Evolutionary conservation across 495 filamentous ascomycete genomes (phyloP).

Genomic region (Penicillium malachiteum): DNA sequence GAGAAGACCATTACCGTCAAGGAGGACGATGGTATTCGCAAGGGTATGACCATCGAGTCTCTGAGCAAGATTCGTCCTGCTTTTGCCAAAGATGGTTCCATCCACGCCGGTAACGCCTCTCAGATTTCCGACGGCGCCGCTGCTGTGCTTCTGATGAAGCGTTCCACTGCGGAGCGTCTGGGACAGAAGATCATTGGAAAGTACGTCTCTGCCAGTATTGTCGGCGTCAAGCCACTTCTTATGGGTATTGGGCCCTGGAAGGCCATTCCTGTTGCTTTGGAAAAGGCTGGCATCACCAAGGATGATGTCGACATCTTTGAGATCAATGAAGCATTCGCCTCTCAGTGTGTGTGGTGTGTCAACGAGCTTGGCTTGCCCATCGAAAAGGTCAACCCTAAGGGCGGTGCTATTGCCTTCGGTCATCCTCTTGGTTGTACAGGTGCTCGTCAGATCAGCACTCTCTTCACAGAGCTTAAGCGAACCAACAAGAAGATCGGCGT

Average conservation of each 20-base stretch:
- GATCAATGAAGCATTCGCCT: conserved; percentile 99
- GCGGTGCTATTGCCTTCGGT: conserved; percentile 97
- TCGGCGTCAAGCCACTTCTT: conserved; percentile 86
- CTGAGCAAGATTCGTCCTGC: conserved; percentile 87
- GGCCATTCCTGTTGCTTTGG: conserved; percentile 87
- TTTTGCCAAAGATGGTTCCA: conserved; percentile 87
- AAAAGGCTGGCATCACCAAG: conserved; percentile 80
- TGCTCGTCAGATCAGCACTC: conserved; percentile 86
- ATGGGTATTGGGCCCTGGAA: conserved; percentile 98
- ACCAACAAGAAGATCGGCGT: conserved; percentile 81
- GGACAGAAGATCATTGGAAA: conserved; percentile 89
- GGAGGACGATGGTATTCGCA: conserved; percentile 83
- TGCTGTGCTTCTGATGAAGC: conserved; percentile 93
- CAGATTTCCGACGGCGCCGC: conserved; percentile 97
- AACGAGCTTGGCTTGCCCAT: conserved; percentile 78
- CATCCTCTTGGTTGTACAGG: conserved; percentile 96
- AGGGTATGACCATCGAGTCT: conserved; percentile 81
- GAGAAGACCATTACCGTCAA: conserved; percentile 77
- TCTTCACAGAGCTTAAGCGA: conserved; percentile 83
- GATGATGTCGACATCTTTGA: conserved; percentile 96
- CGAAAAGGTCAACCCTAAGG: conserved; percentile 92
- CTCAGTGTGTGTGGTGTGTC: conserved; percentile 90
- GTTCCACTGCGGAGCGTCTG: conserved; percentile 82
- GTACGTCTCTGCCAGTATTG: conserved; percentile 78
- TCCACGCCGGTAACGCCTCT: conserved; percentile 93